phyloP scores from a whole-genome alignment of 2,329 filamentous ascomycete species.

The Hymenotorrendiella dingleyae region DNA sequence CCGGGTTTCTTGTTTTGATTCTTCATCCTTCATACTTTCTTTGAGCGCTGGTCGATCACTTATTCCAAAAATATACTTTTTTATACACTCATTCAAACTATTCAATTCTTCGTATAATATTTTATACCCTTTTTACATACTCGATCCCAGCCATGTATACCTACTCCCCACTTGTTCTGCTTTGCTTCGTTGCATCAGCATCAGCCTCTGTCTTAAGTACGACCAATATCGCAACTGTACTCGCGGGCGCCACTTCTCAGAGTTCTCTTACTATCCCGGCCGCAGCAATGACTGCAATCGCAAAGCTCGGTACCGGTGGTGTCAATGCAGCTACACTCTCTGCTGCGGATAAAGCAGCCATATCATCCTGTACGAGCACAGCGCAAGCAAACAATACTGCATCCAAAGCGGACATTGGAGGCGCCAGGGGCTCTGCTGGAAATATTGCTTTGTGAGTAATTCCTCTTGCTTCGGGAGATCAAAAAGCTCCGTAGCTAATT shows the following conservation, averaged over 20 bases:
- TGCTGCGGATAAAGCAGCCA: conserved; percentile 16
- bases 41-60: conserved; percentile 14
- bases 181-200: conserved; percentile 10
- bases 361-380: conserved; percentile 12
- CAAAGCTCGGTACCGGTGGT: conserved; percentile 20
- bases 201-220: conserved; percentile 13
- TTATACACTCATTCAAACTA: conserved; percentile 1
- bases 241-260: conserved; percentile 14
- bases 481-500: not conserved
- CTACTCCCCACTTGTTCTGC: conserved; percentile 6
- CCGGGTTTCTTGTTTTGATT: conserved; percentile 1
- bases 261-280: conserved; percentile 16
- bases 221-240: conserved; percentile 20
- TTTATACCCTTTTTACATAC: too few species aligned
- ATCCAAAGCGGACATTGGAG: conserved; percentile 14
- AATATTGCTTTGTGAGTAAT: conserved; percentile 19
- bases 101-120: conserved; percentile 1
- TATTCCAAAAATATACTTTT: conserved; percentile 1
- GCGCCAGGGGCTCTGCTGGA: conserved; percentile 14
- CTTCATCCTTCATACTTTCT: conserved; percentile 4
- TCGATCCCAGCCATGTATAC: conserved; percentile 11
- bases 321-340: conserved; percentile 11
- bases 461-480: not conserved
- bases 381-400: conserved; percentile 19
- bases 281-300: conserved; percentile 20